Base-by-base conservation (phyloP, 345 rosid species). In the Arabis hirsuta region DNA sequence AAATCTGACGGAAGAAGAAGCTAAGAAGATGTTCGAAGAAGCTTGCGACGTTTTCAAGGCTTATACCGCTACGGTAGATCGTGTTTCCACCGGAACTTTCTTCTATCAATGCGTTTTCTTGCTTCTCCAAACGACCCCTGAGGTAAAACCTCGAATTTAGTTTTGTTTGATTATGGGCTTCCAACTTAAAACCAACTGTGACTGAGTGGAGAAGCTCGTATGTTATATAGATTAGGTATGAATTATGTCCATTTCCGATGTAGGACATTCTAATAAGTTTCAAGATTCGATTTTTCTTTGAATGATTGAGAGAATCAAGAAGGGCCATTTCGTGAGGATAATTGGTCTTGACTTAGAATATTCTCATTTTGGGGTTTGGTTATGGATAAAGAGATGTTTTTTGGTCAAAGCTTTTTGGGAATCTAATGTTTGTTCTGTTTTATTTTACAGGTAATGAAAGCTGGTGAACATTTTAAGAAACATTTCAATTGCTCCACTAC, bases 41-140 rank as follows among this genome's bases (percentile, higher is more conserved):
- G 90, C 92, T 32, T 91, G 95, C 65, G 80, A 83, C n/a, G 88
- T 88, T 8, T 70, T 85, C 9, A 85, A 73, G 53, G 69, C 84
- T 56, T 94, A 88, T 53, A 73, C 55, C 0, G 92, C 82, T 22
- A 74, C 68, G 7, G 90, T 84, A 2, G 88, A 88, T 64, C 81
- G 84, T 20, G 85, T 88, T 47, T 86, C 87, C 58, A 78, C 90
- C 0, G 97, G 96, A 12, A 82, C 89, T 73, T 90, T 87, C 87
- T 89, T 79, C 64, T 85, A 79, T 46, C 96, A 89, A 76, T 86
- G 95, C 70, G 90, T 91, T 12, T 85, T 52, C 65, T 75, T 94
- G 81, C 92, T 94, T 65, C 85, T 94, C 54, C 80, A 72, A 44
- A 83, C 89, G 2, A 79, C 91, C 24, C 54, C 87, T 4, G 90